Base-by-base conservation (phyloP, 345 rosid genomes). In the Citrus medica region DNA sequence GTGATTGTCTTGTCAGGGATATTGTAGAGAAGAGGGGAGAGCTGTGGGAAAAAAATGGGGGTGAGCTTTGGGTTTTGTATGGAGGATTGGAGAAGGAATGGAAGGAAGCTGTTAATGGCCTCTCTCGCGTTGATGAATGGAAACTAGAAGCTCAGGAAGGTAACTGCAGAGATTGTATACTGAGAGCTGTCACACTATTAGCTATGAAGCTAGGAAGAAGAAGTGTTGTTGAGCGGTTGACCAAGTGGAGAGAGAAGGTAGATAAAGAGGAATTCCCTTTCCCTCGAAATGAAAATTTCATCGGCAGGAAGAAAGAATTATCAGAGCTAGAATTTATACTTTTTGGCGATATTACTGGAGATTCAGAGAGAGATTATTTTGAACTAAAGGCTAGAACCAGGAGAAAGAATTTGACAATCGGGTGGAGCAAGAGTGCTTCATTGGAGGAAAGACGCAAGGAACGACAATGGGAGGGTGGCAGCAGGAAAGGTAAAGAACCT, bases 1-100 rank as follows among this genome's bases (percentile, higher is more conserved):
- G 87, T 24, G 98, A 94, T 66, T 96, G 98, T 81, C 97, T 94
- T 69, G 98, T 96, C 60, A 85, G 98, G 80, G 99, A 96, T 81
- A 91, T 96, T 62, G 92, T 96, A 51, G 99, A 96, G 80, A 96
- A 87, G 88, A 84, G 97, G 81, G 99, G 98, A 35, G 98, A 92
- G 69, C 78, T 93, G 77, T 96, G 99, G 99, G 98, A 91, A 84
- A 91, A 91, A 82, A 89, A 91, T 35, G 98, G 97, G 46, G 99
- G 98, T 7, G 97, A 93, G 70, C 62, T 94, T 6, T 93, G 98
- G 98, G 81, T 84, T 86, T 78, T 86, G 35, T 96, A 94, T 37
- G 97, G 97, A 33, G 98, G 98, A 25, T 72, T 92, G 72, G 99
- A 96, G 87, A 90, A 87, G 81, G 99, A 96, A 69, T 96, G 99